A percentile compares a stretch with the other conserved stretches of the same genome.
These are phyloP conservation scores for Alternaria triticina DNA, from an alignment of 2,329 filamentous ascomycete genomes.

Conservation along the genomic window DNA sequence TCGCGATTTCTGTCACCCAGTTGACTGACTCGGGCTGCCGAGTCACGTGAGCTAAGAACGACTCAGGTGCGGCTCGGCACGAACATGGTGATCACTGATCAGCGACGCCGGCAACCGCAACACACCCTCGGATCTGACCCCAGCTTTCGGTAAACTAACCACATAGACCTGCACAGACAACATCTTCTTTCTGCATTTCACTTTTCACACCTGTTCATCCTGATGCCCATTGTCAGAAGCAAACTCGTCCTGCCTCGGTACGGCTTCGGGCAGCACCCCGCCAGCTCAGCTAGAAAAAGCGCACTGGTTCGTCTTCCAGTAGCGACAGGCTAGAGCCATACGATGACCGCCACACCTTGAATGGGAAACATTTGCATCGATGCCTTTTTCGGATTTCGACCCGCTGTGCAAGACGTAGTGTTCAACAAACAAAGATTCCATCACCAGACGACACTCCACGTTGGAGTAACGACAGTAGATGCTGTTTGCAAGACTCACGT, in stretches of 20 bases:
- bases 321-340: background rate
- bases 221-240: background rate
- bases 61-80: background rate
- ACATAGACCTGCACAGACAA: background rate
- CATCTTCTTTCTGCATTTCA: background rate
- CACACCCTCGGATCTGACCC: background rate
- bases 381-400: background rate
- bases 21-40: background rate
- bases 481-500: background rate
- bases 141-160: background rate
- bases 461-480: background rate
- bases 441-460: background rate
- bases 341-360: slow-evolving; percentile 1
- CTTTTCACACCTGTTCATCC: background rate
- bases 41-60: background rate
- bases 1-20: background rate
- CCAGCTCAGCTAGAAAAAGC: background rate
- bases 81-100: background rate
- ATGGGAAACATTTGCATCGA: background rate
- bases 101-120: background rate
- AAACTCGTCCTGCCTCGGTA: background rate
- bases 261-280: background rate
- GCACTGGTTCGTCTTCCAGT: background rate
- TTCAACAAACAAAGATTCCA: background rate
- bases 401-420: background rate